phyloP scores from a whole-genome alignment of 768 basidiomycete species.

The Phlegmacium glaucopus region DNA sequence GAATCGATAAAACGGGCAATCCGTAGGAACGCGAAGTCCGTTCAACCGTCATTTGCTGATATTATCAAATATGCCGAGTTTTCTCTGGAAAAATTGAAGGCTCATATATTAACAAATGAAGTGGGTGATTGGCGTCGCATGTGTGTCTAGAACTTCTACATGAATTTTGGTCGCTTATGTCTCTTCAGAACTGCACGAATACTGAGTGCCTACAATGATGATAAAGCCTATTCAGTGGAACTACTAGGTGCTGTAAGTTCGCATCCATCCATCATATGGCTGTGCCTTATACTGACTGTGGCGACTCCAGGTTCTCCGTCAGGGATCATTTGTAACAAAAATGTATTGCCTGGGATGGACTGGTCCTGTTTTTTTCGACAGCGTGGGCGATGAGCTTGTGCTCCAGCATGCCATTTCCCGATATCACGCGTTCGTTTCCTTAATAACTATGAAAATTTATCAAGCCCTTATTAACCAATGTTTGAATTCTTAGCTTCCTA shows the following conservation, averaged over 20 bases:
- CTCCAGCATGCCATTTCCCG: slow-evolving; percentile 48
- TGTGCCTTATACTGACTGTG: not conserved
- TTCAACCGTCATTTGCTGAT: too few relatives aligned
- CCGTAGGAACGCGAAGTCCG: too few relatives aligned
- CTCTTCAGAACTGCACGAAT: slow-evolving; percentile 21
- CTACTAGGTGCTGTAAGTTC: slow-evolving; percentile 47
- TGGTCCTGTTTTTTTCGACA: slow-evolving; percentile 35
- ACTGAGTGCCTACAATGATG: slow-evolving; percentile 43
- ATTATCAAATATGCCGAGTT: not conserved
- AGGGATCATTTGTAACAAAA: slow-evolving; percentile 50
- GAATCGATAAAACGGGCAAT: not conserved
- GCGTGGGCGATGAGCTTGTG: slow-evolving; percentile 30
- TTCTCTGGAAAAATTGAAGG: not conserved
- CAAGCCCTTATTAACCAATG: not conserved
- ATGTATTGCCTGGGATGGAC: slow-evolving; percentile 53
- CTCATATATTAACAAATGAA: not conserved
- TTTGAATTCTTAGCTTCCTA: slow-evolving; percentile 38
- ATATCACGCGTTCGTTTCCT: slow-evolving; percentile 48
- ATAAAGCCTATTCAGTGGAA: slow-evolving; percentile 47
- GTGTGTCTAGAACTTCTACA: not conserved
- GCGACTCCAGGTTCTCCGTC: slow-evolving; percentile 45
- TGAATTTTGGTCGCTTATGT: not conserved
- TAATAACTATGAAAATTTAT: not conserved
- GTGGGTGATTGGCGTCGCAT: not conserved
- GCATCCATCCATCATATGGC: not conserved